A percentile compares a stretch with the other conserved stretches of the same genome.
Conservation (phyloP, 2,329 filamentous ascomycete species). For the Aspergillus tamarii region DNA sequence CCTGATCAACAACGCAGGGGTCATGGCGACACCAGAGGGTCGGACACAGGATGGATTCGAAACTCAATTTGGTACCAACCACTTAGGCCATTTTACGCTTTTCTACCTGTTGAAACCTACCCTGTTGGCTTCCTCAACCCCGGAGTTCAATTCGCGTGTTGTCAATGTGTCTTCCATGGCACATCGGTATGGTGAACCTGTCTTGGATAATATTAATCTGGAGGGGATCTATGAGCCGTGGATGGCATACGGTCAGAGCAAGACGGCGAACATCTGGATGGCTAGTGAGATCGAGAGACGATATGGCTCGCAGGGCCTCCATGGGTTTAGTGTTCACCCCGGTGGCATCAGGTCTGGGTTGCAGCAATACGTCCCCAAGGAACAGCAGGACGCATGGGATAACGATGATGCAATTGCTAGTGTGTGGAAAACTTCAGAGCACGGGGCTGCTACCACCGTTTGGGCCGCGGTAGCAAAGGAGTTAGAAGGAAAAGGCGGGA, state of each 20-base stretch:
- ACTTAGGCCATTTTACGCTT: conserved; percentile 58
- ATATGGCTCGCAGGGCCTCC: conserved; percentile 50
- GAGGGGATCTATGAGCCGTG: conserved; percentile 39
- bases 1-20: conserved; percentile 50
- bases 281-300: conserved; percentile 56
- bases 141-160: conserved; percentile 51
- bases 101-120: conserved; percentile 51
- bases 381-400: background rate
- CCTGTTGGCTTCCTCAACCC: conserved; percentile 28
- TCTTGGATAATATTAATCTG: conserved; percentile 46
- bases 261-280: conserved; percentile 56
- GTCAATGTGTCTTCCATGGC: conserved; percentile 50
- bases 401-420: background rate
- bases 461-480: conserved; percentile 31
- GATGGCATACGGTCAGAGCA: conserved; percentile 53
- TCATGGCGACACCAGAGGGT: conserved; percentile 43
- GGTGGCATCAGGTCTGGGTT: conserved; percentile 33
- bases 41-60: conserved; percentile 49
- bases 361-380: conserved; percentile 6
- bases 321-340: conserved; percentile 51
- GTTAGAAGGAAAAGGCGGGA: conserved; percentile 30
- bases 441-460: conserved; percentile 33
- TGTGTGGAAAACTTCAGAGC: conserved; percentile 20
- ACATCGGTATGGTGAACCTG: conserved; percentile 42
- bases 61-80: conserved; percentile 56